These are phyloP conservation scores for Oenanthe sinensis DNA, from an alignment of 129 eudicot genomes.

Conservation along the genomic window DNA sequence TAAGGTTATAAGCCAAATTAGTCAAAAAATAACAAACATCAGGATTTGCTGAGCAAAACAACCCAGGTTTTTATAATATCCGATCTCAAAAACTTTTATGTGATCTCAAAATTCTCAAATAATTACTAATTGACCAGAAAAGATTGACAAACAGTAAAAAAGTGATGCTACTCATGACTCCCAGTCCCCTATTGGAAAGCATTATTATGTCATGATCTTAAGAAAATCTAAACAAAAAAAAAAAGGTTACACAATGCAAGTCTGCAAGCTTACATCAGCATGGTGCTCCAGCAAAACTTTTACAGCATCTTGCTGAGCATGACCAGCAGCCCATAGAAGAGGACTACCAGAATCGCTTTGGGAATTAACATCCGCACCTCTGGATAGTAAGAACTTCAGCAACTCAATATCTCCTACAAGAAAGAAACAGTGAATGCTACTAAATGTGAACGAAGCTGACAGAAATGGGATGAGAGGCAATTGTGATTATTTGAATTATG, in stretches of 20 bases:
- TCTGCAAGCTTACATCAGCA: conserved; percentile 62
- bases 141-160: neutral
- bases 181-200: neutral
- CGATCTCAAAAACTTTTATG: neutral
- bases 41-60: neutral
- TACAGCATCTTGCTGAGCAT: conserved; percentile 70
- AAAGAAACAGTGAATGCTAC: conserved; percentile 2
- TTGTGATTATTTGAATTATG: neutral
- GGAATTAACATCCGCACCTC: conserved; percentile 58
- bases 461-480: neutral
- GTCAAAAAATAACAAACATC: too few species aligned
- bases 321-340: conserved; percentile 96
- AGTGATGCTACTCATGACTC: neutral
- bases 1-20: too few species aligned
- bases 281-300: conserved; percentile 63
- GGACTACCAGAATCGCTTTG: conserved; percentile 97
- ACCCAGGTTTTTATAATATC: neutral
- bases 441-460: neutral
- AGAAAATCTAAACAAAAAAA: neutral
- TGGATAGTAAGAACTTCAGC: conserved; percentile 49
- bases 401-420: conserved; percentile 74
- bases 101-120: neutral
- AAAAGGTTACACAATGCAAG: neutral
- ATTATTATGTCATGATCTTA: neutral
- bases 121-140: neutral